phyloP scores from a whole-genome alignment of 192 early-diverging fungal genomes.

The Obelidium mucronatum region DNA sequence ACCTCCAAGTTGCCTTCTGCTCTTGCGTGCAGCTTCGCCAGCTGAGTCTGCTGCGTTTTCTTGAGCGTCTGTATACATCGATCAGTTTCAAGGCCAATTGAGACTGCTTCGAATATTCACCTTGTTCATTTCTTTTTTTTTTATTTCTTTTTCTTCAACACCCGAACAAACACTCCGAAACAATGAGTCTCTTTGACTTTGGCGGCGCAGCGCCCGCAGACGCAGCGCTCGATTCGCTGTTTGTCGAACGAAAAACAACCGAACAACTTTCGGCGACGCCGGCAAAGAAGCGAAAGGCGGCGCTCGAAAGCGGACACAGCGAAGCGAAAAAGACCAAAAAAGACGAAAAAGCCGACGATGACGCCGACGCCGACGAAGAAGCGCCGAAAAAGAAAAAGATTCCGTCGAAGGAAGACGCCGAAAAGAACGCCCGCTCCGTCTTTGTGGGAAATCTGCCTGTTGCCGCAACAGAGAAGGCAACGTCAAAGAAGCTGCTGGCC shows the following conservation, averaged over 20 bases:
- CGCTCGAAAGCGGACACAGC: background rate
- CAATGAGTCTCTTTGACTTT: background rate
- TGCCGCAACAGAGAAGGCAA: constrained; percentile 61
- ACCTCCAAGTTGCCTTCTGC: constrained; percentile 26
- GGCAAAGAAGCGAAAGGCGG: background rate
- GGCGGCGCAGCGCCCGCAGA: constrained; percentile 11
- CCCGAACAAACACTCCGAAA: background rate
- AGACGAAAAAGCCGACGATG: constrained; percentile 40
- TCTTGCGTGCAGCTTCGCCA: constrained; percentile 31
- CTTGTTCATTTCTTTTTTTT: background rate
- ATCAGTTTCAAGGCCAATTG: too few species aligned
- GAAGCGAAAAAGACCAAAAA: background rate
- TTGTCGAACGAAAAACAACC: background rate
- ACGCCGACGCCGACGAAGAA: constrained; percentile 43
- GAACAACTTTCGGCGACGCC: too few species aligned
- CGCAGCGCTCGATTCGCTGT: constrained; percentile 12
- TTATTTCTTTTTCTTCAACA: constrained; percentile 1
- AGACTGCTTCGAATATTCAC: too few species aligned
- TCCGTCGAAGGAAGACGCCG: constrained; percentile 38
- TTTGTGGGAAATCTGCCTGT: constrained; percentile 95
- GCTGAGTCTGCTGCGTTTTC: constrained; percentile 27
- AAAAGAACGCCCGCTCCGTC: constrained; percentile 75
- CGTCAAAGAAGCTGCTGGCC: constrained; percentile 71
- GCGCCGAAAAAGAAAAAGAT: constrained; percentile 49
- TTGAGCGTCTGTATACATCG: constrained; percentile 30